Conservation (phyloP, 108 stramenopile genomes). For the Fragilaria crotonensis region DNA sequence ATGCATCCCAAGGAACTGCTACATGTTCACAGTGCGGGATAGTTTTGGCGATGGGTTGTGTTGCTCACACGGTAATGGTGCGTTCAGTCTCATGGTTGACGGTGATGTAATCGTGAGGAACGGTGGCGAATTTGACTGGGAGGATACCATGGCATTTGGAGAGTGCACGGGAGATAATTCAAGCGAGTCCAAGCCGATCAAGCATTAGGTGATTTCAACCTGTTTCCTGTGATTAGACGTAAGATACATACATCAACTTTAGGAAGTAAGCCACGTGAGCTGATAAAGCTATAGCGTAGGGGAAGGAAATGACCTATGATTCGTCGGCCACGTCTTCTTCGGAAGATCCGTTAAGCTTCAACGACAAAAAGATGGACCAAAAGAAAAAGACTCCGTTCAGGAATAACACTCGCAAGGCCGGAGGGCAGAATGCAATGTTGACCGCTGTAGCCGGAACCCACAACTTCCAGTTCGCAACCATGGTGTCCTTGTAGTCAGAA, state of each 20-base stretch:
- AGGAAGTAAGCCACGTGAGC: too few species aligned
- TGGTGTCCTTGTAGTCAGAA: slow-evolving; percentile 79
- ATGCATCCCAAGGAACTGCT: too few species aligned
- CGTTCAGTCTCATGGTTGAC: neutral
- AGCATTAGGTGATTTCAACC: too few species aligned
- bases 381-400: slow-evolving; percentile 91
- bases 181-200: too few species aligned
- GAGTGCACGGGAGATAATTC: too few species aligned
- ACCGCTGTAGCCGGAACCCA: slow-evolving; percentile 72
- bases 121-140: slow-evolving; percentile 1
- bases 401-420: slow-evolving; percentile 82
- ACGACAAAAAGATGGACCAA: slow-evolving; percentile 85
- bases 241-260: too few species aligned
- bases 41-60: neutral
- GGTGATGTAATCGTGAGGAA: neutral
- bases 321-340: too few species aligned
- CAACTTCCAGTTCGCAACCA: slow-evolving; percentile 84
- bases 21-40: too few species aligned
- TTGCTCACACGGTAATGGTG: neutral
- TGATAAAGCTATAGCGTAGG: too few species aligned
- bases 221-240: too few species aligned
- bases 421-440: slow-evolving; percentile 88
- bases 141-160: too few species aligned
- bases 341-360: slow-evolving; percentile 84
- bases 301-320: too few species aligned